Evolutionary conservation across 306 rosid species (phyloP), one percentile per base, ranked within the genome.

Genomic region (Coriaria nepalensis): DNA sequence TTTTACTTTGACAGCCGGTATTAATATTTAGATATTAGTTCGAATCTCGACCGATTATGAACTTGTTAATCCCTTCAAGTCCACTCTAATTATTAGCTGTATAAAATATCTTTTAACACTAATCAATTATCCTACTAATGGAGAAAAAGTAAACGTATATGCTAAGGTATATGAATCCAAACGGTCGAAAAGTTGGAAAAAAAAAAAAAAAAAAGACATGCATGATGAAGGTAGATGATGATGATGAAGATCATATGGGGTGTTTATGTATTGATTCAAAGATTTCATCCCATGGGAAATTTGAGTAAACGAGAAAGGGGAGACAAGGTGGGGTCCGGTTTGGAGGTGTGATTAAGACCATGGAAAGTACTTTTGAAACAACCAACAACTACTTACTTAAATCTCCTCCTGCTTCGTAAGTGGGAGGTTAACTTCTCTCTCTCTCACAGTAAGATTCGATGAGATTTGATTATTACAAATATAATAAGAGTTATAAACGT

Each of bases 401-500:
- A 38, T 38, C 42, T 38, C 42, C 2, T 10, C 11, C 45, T 9
- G 6, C 5, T 10, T 4, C 45, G 12, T 41, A 9, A 9, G 45
- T 10, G 45, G 12, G 7, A 36, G 2, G 6, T 34, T 6, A 49
- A 49, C 6, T 2, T 43, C 1, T 43, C 8, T 42, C 13, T 15
- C 35, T 37, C 44, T 43, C 35, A 53, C 34, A 54, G 59, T 54
- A 54, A 54, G 59, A 54, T 54, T 42, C 33, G 59, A 2, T 32
- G 59, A 54, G 59, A 54, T 54, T 40, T 54, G 29, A 20, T 20
- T 20, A 20, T 20, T 20, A 20, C 3, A 20, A 36, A 40, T 40
- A 40, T 54, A 54, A 54, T 54, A 11, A 54, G 41, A 54, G 40
- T 47, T 54, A 33, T 40, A 10, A 54, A 54, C 59, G 59, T 54